Base-by-base conservation (phyloP, 23 red algal species). In the Gracilariopsis chorda region DNA sequence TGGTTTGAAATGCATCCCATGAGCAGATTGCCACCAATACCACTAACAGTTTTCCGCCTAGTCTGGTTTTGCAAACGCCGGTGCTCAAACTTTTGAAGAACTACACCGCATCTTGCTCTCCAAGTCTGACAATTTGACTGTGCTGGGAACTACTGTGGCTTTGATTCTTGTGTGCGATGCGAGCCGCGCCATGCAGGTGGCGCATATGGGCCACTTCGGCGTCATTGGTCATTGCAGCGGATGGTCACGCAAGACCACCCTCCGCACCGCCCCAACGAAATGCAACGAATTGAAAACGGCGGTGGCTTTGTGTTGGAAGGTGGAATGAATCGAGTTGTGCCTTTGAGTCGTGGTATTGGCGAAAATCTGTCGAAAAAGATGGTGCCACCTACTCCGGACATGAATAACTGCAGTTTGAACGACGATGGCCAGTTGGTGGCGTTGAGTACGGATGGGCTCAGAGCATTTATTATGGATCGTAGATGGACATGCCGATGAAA, bases 381-480 rank as follows among this genome's bases (percentile, higher is more conserved):
- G 23, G 87, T 96, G 35, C 91, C 75, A 6, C 58, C 88, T 35
- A 83, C 63, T 44, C 94, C 94, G 33, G 82, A 96, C 16, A 88
- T 92, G 21, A 32, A n/a, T 9, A 44, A 55, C 13, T 51, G 16
- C 41, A 52, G 53, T 32, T 55, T 80, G 48, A 43, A 30, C 20
- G 41, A 56, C 52, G 37, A 87, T 53, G 68, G 88, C 45, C 77
- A 80, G 20, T 51, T 86, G 41, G 80, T 92, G 23, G 49, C 92
- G 23, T 58, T 96, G 3, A 88, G 86, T 19, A 89, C 80, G 35
- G 94, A 96, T 61, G 94, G 94, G 30, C 84, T 96, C 35, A 89
- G 92, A 83, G 83, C 88, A 48, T 47, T 46, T 28, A 46, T 90
- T 28, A 36, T 27, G 3, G 69, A 36, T n/a, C n/a, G n/a, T n/a